Base-by-base conservation (phyloP, 768 basidiomycete species). In the Arthromyces matolae region DNA sequence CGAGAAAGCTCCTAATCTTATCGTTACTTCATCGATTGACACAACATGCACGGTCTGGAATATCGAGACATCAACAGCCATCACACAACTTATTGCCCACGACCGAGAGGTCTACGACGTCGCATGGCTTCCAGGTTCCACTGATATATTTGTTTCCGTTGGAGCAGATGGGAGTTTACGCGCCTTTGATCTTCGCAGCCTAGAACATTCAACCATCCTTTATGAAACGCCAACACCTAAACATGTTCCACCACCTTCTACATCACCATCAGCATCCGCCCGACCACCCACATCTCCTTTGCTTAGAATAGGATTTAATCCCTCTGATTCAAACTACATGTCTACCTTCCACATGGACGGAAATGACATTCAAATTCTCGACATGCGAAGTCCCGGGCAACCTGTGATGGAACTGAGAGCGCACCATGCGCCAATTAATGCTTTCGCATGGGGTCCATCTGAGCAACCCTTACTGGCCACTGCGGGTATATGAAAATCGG, bases 21-120 rank as follows among this genome's bases (percentile, higher is more conserved):
- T 98, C 57, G 95, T 98, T 29, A 99, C 96, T 5, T 94, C 95
- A 19, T 96, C 93, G 7, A 95, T 98, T 58, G 96, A 99, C 63
- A 99, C 96, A 42, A 96, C 94, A 12, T 98, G 95, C 64, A 98
- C 96, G 1, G 89, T 98, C 19, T 99, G 96, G 96, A 96, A 99
- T 66, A 90, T 99, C 62, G 89, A 95, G 59, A 91, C 91, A 3
- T 81, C 84, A 20, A 85, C 88, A 6, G 95, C 96, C 20, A 82
- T 98, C 62, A 99, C 96, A 3, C 96, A 98, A 66, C 82, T 99
- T 51, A 95, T 96, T 60, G 93, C 95, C 0, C 95, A 96, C 67
- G 93, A 97, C 73, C 83, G 90, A 38, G 88, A 94, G 70, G 93
- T 93, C 12, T 95, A 94, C 70, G 93, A 97, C 63, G 93, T 96